Evolutionary conservation across 2,329 filamentous ascomycete genomes (phyloP).

Genomic region (Trichoderma atroviride): DNA sequence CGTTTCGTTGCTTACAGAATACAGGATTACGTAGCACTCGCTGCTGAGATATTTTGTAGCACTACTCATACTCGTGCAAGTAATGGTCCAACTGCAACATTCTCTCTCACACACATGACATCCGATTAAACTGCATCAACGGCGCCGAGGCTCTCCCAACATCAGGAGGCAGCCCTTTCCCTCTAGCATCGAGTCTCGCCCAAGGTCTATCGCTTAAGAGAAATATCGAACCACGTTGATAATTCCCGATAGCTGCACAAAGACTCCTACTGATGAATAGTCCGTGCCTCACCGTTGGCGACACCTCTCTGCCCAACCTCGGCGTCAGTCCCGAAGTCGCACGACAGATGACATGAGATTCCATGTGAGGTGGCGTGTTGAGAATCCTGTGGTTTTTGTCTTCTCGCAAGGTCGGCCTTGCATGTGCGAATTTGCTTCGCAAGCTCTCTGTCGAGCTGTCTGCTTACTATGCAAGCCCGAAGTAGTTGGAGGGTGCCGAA

Average conservation of each 20-base stretch:
- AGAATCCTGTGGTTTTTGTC: neutral
- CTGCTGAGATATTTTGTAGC: neutral
- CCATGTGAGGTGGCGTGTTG: conserved; percentile 24
- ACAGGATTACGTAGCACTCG: neutral
- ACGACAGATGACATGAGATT: conserved; percentile 16
- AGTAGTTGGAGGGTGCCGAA: neutral
- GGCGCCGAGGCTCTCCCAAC: conserved; percentile 2
- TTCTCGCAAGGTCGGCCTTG: conserved; percentile 3
- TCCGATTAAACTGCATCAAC: neutral
- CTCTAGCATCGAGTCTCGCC: neutral
- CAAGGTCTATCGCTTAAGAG: neutral
- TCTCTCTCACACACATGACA: neutral
- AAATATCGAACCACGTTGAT: neutral
- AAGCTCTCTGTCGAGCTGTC: neutral
- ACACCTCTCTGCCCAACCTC: neutral
- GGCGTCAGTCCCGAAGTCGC: conserved; percentile 15
- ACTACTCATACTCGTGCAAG: neutral
- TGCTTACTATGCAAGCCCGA: neutral
- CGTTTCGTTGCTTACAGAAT: neutral
- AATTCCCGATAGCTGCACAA: neutral
- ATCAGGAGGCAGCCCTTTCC: neutral
- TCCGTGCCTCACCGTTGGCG: neutral
- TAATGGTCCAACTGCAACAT: neutral
- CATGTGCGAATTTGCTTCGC: neutral
- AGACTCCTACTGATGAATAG: neutral